Evolutionary conservation across 352 stramenopile genomes (phyloP).

Genomic region (Lagenidium giganteum): DNA sequence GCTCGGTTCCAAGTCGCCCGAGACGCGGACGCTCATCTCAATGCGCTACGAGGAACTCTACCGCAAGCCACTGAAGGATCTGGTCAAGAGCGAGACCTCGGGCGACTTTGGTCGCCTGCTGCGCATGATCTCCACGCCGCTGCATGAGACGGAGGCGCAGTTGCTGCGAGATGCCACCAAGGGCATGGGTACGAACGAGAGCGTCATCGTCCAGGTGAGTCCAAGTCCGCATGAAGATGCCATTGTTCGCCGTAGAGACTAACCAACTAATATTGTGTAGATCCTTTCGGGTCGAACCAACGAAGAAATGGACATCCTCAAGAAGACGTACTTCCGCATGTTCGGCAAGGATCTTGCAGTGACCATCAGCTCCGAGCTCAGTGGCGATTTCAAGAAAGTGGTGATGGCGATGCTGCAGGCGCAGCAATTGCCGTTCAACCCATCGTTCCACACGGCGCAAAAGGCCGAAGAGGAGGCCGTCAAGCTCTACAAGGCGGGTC

Average conservation of each 20-base stretch:
- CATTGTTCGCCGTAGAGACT: background rate
- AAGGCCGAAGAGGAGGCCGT: slow-evolving; percentile 62
- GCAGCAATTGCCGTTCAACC: slow-evolving; percentile 43
- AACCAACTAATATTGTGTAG: slow-evolving; percentile 8
- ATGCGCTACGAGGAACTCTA: slow-evolving; percentile 71
- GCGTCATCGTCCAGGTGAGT: slow-evolving; percentile 40
- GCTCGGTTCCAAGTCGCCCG: slow-evolving; percentile 61
- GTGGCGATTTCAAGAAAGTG: slow-evolving; percentile 71
- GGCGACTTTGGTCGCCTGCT: slow-evolving; percentile 67
- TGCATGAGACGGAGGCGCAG: slow-evolving; percentile 66
- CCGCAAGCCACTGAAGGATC: slow-evolving; percentile 39
- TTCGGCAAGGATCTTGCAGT: slow-evolving; percentile 67
- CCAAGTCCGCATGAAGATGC: background rate
- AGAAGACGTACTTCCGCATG: slow-evolving; percentile 70
- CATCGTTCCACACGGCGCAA: slow-evolving; percentile 49
- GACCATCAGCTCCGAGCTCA: slow-evolving; percentile 59
- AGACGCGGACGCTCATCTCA: slow-evolving; percentile 61
- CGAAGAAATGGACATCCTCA: slow-evolving; percentile 77
- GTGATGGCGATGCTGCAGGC: slow-evolving; percentile 65
- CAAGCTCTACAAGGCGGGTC: slow-evolving; percentile 70
- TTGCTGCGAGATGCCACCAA: slow-evolving; percentile 67
- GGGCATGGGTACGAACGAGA: slow-evolving; percentile 67
- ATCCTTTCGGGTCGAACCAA: slow-evolving; percentile 68
- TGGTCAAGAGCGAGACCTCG: slow-evolving; percentile 70
- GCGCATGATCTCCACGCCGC: slow-evolving; percentile 64